Percentiles rank a stretch among this genome's conserved stretches.
Evolutionary conservation across 352 stramenopile species (phyloP).

Genomic region (Pythium insidiosum): DNA sequence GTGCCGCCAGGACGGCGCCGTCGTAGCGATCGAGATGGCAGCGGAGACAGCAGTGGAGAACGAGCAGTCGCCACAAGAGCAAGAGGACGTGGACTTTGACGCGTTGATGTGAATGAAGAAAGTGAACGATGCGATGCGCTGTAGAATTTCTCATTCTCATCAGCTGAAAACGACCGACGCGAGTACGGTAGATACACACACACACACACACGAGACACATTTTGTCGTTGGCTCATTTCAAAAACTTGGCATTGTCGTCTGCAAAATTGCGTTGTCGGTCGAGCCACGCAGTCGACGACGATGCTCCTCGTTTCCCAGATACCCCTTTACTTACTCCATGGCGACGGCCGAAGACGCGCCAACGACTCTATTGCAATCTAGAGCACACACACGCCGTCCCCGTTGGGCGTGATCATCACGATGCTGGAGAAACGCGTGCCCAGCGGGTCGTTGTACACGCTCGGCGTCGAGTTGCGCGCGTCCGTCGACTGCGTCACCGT

Average conservation of each 20-base stretch:
- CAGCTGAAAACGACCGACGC: no score
- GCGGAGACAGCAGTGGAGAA: conserved; percentile 1
- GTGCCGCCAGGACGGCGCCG: conserved; percentile 40
- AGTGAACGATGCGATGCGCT: not conserved
- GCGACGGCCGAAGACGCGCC: no score
- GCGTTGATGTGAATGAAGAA: conserved; percentile 9
- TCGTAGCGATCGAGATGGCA: conserved; percentile 28
- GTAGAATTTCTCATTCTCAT: no score
- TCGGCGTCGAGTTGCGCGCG: conserved; percentile 33
- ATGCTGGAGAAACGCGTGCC: conserved; percentile 80
- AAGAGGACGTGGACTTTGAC: conserved; percentile 4
- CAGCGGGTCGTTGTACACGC: conserved; percentile 70
- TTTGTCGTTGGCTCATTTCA: no score
- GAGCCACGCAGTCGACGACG: no score
- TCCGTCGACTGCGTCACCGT: conserved; percentile 30
- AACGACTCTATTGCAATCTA: conserved; percentile 11
- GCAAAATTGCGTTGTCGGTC: no score
- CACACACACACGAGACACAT: no score
- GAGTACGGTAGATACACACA: no score
- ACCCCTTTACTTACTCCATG: no score
- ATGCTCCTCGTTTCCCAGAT: no score
- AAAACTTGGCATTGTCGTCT: no score
- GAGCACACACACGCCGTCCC: conserved; percentile 71
- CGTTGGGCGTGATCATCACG: conserved; percentile 81
- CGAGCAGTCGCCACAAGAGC: no score